These are phyloP conservation scores for Davidsoniella virescens DNA, from an alignment of 2,329 filamentous ascomycete species.

Conservation along the genomic window DNA sequence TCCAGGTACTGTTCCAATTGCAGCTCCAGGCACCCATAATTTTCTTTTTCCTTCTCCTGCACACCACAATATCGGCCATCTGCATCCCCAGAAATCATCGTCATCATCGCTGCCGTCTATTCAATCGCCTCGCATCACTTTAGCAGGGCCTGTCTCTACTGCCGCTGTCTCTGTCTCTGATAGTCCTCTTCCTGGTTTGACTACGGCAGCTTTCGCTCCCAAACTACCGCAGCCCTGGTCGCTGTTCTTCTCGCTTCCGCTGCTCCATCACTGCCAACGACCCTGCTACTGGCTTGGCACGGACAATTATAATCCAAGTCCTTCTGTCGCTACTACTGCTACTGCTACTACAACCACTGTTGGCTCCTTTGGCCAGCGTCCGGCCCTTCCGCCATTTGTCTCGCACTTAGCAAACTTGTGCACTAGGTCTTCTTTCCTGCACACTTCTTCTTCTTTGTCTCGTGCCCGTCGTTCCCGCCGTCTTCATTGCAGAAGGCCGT, in stretches of 20 bases:
- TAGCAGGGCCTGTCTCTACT: constrained; percentile 15
- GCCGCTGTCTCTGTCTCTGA: constrained; percentile 19
- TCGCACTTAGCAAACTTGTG: constrained; percentile 5
- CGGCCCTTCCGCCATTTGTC: constrained; percentile 11
- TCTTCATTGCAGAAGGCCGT: background rate
- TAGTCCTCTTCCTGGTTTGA: constrained; percentile 9
- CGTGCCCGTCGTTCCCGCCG: background rate
- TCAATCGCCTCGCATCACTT: constrained; percentile 17
- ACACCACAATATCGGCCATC: background rate
- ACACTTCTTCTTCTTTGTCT: background rate
- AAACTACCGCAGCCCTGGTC: constrained; percentile 1
- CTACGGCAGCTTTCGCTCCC: too few species aligned
- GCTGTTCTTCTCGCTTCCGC: constrained; percentile 7
- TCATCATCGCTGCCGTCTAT: constrained; percentile 13
- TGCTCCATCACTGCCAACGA: background rate
- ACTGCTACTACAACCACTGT: background rate
- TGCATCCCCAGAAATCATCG: background rate
- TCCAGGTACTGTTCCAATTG: too few species aligned
- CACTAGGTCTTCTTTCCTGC: constrained; percentile 1
- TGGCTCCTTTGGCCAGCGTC: constrained; percentile 6
- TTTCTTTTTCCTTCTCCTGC: background rate
- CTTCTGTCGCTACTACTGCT: background rate
- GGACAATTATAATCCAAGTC: background rate
- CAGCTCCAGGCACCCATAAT: too few species aligned
- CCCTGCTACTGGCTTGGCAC: background rate